These are phyloP conservation scores for Irpex sp. DNA, from an alignment of 1,284 basidiomycete species.

Conservation along the genomic window DNA sequence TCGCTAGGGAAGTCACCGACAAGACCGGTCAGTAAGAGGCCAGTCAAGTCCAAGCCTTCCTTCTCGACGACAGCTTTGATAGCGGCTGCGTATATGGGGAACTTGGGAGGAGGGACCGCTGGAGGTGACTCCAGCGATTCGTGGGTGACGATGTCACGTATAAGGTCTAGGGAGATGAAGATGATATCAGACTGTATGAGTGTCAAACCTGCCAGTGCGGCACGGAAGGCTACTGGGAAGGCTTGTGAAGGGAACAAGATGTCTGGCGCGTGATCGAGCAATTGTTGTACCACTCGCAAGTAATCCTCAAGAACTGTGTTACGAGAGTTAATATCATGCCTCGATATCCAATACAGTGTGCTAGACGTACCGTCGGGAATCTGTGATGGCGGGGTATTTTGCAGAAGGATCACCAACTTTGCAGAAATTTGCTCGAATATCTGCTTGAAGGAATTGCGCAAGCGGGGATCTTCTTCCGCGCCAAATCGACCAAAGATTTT, in stretches of 20 bases:
- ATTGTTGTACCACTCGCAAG: conserved; percentile 74
- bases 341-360: too few relatives aligned
- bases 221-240: conserved; percentile 75
- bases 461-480: conserved; percentile 47
- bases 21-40: conserved; percentile 73
- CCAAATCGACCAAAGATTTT: conserved; percentile 79
- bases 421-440: conserved; percentile 76
- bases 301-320: conserved; percentile 91
- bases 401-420: conserved; percentile 66
- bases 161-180: conserved; percentile 78
- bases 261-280: conserved; percentile 69
- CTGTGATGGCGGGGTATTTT: conserved; percentile 61
- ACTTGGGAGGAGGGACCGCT: conserved; percentile 54
- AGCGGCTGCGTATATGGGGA: conserved; percentile 57
- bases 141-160: conserved; percentile 73
- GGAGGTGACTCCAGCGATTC: conserved; percentile 50
- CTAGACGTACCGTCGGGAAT: conserved; percentile 74
- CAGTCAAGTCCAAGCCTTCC: conserved; percentile 74
- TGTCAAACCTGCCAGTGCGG: conserved; percentile 73
- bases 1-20: conserved; percentile 90
- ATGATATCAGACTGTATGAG: conserved; percentile 81
- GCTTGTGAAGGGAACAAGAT: conserved; percentile 75
- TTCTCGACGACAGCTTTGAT: conserved; percentile 71
- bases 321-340: background rate
- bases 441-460: conserved; percentile 56